Percentiles rank a stretch among this genome's conserved stretches.
Conservation (phyloP, 257 asterid genomes). For the Capsicum baccatum region DNA sequence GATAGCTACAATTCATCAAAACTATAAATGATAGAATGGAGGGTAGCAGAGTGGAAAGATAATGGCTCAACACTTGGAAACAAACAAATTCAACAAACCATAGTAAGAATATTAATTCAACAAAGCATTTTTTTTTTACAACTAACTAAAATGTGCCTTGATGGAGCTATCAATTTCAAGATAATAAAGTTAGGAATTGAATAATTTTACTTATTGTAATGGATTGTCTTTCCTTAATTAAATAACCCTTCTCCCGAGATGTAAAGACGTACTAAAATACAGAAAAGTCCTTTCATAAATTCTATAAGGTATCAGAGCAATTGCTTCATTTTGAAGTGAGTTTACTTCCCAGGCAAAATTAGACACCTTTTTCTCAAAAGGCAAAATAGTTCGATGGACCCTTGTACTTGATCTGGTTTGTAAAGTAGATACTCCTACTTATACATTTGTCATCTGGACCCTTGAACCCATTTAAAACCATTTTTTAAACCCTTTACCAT, state of each 20-base stretch:
- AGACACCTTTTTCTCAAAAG: neutral
- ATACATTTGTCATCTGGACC: no score
- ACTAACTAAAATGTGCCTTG: neutral
- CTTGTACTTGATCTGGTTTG: no score
- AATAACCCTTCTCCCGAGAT: neutral
- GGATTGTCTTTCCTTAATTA: neutral
- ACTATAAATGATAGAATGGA: neutral
- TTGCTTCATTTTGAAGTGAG: neutral
- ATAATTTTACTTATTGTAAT: no score
- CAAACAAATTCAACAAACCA: constrained; percentile 8
- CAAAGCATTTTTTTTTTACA: neutral
- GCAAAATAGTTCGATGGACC: no score
- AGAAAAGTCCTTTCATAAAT: neutral
- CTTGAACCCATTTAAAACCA: no score
- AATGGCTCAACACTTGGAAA: constrained; percentile 5
- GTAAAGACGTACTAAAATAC: neutral
- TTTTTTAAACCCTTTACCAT: no score
- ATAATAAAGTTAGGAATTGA: neutral
- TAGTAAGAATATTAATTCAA: neutral
- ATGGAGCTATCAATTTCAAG: neutral
- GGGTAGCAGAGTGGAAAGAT: neutral
- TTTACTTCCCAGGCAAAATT: neutral
- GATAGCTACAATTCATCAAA: constrained; percentile 14
- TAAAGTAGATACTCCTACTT: no score
- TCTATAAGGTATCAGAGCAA: neutral